Percentiles rank a stretch among this genome's conserved stretches.
phyloP scores from a whole-genome alignment of 2,329 filamentous ascomycete species.

The Fusarium staphyleae region DNA sequence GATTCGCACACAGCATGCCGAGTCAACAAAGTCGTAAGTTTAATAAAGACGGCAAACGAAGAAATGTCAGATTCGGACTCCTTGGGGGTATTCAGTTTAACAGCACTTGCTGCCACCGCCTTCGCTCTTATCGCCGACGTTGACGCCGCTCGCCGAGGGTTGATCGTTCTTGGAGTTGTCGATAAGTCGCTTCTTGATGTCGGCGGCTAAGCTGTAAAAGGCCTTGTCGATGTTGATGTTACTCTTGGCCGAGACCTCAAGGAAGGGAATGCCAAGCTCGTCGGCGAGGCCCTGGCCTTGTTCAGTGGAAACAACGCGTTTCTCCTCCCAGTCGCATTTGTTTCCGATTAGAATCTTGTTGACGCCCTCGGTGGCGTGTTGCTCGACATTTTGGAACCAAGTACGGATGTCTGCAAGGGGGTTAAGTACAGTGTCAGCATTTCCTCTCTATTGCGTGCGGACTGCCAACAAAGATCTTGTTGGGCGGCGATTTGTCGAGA shows the following conservation, averaged over 20 bases:
- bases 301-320: constrained; percentile 91
- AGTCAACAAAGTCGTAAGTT: constrained; percentile 38
- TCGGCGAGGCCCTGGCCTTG: constrained; percentile 92
- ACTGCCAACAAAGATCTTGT: not conserved
- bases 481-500: no score
- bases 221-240: constrained; percentile 99
- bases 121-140: constrained; percentile 69
- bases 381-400: constrained; percentile 99
- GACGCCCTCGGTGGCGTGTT: constrained; percentile 97
- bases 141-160: constrained; percentile 65
- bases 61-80: constrained; percentile 33
- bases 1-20: constrained; percentile 25
- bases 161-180: constrained; percentile 85
- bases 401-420: constrained; percentile 84
- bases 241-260: constrained; percentile 97
- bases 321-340: constrained; percentile 99
- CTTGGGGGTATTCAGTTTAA: constrained; percentile 52
- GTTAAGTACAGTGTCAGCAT: constrained; percentile 25
- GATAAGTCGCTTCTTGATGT: constrained; percentile 98
- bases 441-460: constrained; percentile 16
- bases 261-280: constrained; percentile 96
- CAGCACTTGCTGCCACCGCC: constrained; percentile 77
- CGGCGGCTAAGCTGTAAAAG: constrained; percentile 91
- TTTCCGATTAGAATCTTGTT: constrained; percentile 99
- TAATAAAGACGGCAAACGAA: constrained; percentile 36